Evolutionary conservation across 441 rosid genomes (phyloP).

Genomic region (Lepidium campestre): DNA sequence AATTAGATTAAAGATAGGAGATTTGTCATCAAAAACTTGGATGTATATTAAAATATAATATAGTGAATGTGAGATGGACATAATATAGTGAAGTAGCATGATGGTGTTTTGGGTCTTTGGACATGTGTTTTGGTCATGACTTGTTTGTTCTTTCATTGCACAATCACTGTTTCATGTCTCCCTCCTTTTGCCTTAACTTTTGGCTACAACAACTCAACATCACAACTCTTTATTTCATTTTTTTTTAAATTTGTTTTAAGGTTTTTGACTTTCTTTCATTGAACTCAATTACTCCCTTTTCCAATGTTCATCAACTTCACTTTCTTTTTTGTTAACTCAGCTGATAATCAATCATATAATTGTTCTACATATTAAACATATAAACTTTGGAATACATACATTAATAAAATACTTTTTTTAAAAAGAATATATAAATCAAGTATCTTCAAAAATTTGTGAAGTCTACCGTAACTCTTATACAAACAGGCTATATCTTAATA

Average conservation of each 20-base stretch:
- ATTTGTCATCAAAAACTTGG: not conserved
- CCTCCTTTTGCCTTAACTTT: slow-evolving; percentile 32
- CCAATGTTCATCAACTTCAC: slow-evolving; percentile 14
- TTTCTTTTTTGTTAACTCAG: not conserved
- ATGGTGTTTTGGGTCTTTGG: slow-evolving; percentile 28
- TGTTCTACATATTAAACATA: slow-evolving; percentile 9
- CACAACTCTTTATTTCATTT: slow-evolving; percentile 14
- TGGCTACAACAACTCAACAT: slow-evolving; percentile 26
- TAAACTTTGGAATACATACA: not conserved
- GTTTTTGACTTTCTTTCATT: slow-evolving; percentile 16
- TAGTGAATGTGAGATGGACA: slow-evolving; percentile 12
- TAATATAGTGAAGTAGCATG: slow-evolving; percentile 18
- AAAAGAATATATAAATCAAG: not conserved
- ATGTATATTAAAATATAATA: not conserved
- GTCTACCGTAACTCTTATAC: not conserved
- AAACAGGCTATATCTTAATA: not conserved
- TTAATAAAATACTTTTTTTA: no score
- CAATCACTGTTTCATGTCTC: slow-evolving; percentile 33
- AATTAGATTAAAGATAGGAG: not conserved
- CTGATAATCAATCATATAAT: slow-evolving; percentile 5
- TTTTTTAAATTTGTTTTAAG: slow-evolving; percentile 5
- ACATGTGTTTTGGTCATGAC: slow-evolving; percentile 29
- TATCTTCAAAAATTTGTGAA: not conserved
- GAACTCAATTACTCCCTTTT: slow-evolving; percentile 17
- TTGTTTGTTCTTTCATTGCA: slow-evolving; percentile 28